Base-by-base conservation (phyloP, 495 filamentous ascomycete species). In the Penicillium pulvis region DNA sequence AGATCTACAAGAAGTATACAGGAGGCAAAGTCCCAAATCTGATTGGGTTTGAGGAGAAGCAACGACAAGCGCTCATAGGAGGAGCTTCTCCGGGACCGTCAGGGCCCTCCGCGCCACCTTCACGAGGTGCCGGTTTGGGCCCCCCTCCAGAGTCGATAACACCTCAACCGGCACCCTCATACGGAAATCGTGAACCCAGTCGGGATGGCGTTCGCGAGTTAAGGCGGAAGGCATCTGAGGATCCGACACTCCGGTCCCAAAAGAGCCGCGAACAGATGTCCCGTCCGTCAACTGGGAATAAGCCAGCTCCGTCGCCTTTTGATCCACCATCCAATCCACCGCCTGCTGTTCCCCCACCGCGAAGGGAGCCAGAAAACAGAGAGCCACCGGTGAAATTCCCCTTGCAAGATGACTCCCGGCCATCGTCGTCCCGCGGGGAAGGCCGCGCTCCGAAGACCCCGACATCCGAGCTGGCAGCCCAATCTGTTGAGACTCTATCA, bases 1-100 rank as follows among this genome's bases (percentile, higher is more conserved):
- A 97, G 75, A 97, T 98, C 39, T 98, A 89, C 70, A 87, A 84
- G 57, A 98, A 97, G 68, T 98, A 97, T 68, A 98, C 95, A 11
- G 89, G 90, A 26, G 94, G 95, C 10, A 89, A 85, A 57, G 73
- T 87, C 23, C 94, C 94, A 20, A 82, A 85, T 36, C 75, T 98
- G 17, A 80, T 84, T 45, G 93, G 93, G 8, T 98, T 98, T 70
- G 89, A 89, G 63, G 79, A 87, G 35, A 85, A 81, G 42, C 92
- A 97, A 72, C 81, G 85, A 30, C 91, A 93, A 57, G 75, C 83
- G 42, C 79, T 96, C 39, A 64, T 86, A 44, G 88, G 84, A 17
- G 70, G 74, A 33, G 68, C 73, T 26, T 61, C 72, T 10, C 46
- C 66, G 23, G 68, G 62, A 23, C 59, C 73, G n/a, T 47, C 68